Evolutionary conservation across 2,329 filamentous ascomycete genomes (phyloP), one percentile per base, ranked within the genome.

Genomic region (Thelonectria discophora): DNA sequence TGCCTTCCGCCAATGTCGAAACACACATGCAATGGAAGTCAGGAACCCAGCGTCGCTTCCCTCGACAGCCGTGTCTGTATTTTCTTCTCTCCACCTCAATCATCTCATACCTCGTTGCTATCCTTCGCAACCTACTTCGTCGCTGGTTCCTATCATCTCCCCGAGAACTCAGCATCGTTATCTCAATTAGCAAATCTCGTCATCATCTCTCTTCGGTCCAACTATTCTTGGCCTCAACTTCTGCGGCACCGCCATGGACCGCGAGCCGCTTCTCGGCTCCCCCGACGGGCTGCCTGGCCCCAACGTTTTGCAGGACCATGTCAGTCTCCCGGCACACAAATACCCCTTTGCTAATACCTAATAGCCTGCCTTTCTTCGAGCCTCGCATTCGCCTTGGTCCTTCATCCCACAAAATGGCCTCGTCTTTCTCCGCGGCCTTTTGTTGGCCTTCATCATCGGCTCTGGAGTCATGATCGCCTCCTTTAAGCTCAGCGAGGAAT

Each of bases 361-460:
- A 5, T 47, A 85, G 82, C 80, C 82, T 27, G 80, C 83, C 13
- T 84, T 82, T 58, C 76, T 84, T 13, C 80, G 82, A 68, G 81
- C 78, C 48, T 81, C 80, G 42, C 83, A 85, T 63, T 85, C 84
- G 1, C 80, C 82, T 18, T 85, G 83, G 81, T 67, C 74, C 7
- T 76, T 69, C 54, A 78, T 85, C 49, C 78, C 77, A 24, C 82
- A 85, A 62, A 79, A 79, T 47, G 58, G 75, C 30, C 76, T 86
- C 48, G 77, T 82, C 50, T 72, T 75, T 56, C 66, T 84, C 18
- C 80, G 84, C 43, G 76, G 77, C 11, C 43, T 76, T 3, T 63
- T 84, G 11, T 65, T 84, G 18, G 74, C 73, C 6, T 83, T 84
- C 66, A 73, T 85, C 34, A 72, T 77, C 7, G 77, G 75, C 15